Evolutionary conservation across 805 yeast genomes (phyloP), one percentile per base, ranked within the genome.

Genomic region (Starmerella gropengiesseri): DNA sequence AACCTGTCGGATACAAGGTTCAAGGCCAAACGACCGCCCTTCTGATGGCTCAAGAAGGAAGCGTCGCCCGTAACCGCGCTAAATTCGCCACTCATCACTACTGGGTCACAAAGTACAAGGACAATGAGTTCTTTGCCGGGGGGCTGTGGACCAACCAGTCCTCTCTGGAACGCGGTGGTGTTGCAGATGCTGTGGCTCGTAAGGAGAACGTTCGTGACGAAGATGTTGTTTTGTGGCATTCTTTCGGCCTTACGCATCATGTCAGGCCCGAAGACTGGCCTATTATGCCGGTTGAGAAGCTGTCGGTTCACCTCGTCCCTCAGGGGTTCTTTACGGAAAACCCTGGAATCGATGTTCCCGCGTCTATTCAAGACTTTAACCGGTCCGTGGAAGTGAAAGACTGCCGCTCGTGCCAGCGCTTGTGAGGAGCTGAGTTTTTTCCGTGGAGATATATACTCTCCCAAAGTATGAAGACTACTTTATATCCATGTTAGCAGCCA

Each of bases 91-190:
- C 86, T 18, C 70, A 81, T 60, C 89, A 79, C 60, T 62, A 81
- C 50, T 81, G 89, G 87, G 86, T 80, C 51, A 78, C 87, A 52
- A 79, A 80, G 59, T 77, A 80, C 65, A 64, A 64, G 41, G 91
- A 82, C 58, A 69, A 78, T 56, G 75, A 80, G 62, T 62, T 79
- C 54, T 81, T 67, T 51, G 85, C 86, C 40, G 87, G 86, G 44
- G 93, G 93, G 60, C 86, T 80, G 60, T 80, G 81, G 68, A 81
- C 93, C 46, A 81, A 81, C 63, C 93, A 81, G 65, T 77, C 87
- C 6, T 70, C 70, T 43, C 85, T 85, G 58, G 60, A 81, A 45
- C 75, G 74, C 29, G 69, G 63, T 26, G 59, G 59, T 28, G 51
- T 49, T 5, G 34, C 44, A 16, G 57, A 53, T 35, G 54, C 55